Base-by-base conservation (phyloP, 345 rosid genomes). In the Camelina sativa region DNA sequence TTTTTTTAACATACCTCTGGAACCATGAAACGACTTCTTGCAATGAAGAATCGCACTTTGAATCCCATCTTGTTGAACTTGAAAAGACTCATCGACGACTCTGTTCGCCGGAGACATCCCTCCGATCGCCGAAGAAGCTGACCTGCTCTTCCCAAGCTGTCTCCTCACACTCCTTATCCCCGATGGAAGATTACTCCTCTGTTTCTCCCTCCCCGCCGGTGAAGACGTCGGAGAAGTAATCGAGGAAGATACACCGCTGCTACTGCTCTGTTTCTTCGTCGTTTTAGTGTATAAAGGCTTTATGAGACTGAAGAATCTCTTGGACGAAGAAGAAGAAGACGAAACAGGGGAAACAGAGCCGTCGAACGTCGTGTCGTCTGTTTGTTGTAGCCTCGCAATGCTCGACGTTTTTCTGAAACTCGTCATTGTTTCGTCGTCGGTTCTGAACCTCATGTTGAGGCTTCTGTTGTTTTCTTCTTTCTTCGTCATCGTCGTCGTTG, bases 1-100 rank as follows among this genome's bases (percentile, higher is more conserved):
- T 55, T 37, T n/a, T 17, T 62, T 34, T 28, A 32, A 10, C 28
- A 0, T 74, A 84, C 89, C 87, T 79, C 83, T 79, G 0, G 84
- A 81, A 23, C 89, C 82, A 19, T 84, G 85, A 73, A 89, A 89
- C 17, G 99, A 96, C 62, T 82, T 85, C 85, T 96, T 96, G 91
- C 99, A 96, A 64, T 96, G 99, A 19, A 89, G 86, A 67, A 96
- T 96, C 44, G 99, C 98, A 58, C 98, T 81, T 64, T 96, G 93
- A 72, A 96, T 96, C 75, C 96, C 96, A 78, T 96, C 99, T 61
- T 96, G 83, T 62, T 92, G 98, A 51, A 87, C 87, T 58, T 86
- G 52, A 69, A 96, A 76, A 46, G 98, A 91, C 75, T 96, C 97
- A 5, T 96, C 98, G 11, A 88, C 97, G 11, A 88, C 88, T 75